phyloP scores from a whole-genome alignment of 495 filamentous ascomycete genomes.

The Penicillium herquei region DNA sequence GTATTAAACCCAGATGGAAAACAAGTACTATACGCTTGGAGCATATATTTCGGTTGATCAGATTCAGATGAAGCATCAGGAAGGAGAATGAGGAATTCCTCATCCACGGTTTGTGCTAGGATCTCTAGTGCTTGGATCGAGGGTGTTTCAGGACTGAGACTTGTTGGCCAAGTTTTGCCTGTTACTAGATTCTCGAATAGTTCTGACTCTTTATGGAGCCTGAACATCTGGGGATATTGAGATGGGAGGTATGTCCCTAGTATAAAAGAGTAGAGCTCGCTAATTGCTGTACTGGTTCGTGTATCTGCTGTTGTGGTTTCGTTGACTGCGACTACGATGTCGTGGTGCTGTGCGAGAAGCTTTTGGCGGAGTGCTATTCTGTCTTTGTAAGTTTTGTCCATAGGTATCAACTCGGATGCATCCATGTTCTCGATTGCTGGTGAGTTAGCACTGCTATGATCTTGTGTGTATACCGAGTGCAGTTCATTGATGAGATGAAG shows the following conservation, averaged over 20 bases:
- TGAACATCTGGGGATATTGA: constrained; percentile 65
- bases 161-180: constrained; percentile 38
- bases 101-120: constrained; percentile 18
- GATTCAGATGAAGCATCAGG: constrained; percentile 33
- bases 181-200: constrained; percentile 48
- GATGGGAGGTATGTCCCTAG: constrained; percentile 60
- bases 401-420: constrained; percentile 60
- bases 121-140: constrained; percentile 20
- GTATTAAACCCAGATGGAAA: constrained; percentile 74
- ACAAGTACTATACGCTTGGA: constrained; percentile 67
- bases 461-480: neutral
- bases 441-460: neutral
- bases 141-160: constrained; percentile 12
- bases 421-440: constrained; percentile 49
- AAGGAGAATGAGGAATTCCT: constrained; percentile 71
- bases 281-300: constrained; percentile 45
- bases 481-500: neutral
- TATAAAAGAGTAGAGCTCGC: constrained; percentile 67
- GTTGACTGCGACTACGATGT: constrained; percentile 43
- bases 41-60: constrained; percentile 47
- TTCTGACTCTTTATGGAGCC: constrained; percentile 17
- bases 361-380: constrained; percentile 54
- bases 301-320: constrained; percentile 31
- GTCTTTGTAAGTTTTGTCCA: constrained; percentile 63
- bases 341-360: constrained; percentile 47